Conservation (phyloP, 2,329 filamentous ascomycete species). For the Dichotomopilus funicola region DNA sequence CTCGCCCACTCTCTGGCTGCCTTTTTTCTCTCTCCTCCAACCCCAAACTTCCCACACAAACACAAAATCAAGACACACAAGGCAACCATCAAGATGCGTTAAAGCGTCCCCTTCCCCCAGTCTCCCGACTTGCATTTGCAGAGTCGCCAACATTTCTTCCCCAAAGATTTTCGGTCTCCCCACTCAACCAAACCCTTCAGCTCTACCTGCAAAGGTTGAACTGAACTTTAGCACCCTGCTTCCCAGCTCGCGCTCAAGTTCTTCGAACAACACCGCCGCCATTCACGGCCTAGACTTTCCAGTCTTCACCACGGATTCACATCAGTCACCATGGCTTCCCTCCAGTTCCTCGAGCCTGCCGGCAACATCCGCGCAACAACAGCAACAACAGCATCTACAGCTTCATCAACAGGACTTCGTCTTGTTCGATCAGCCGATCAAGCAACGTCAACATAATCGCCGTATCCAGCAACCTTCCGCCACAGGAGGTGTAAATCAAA, state of each 20-base stretch:
- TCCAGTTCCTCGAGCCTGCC: slow-evolving; percentile 58
- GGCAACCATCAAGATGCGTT: slow-evolving; percentile 52
- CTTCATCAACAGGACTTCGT: slow-evolving; percentile 67
- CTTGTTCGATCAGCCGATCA: slow-evolving; percentile 57
- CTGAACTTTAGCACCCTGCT: slow-evolving; percentile 62
- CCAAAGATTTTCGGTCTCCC: slow-evolving; percentile 31
- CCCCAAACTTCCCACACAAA: slow-evolving; percentile 30
- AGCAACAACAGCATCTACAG: slow-evolving; percentile 42
- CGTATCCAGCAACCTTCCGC: slow-evolving; percentile 34
- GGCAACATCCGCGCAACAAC: slow-evolving; percentile 54
- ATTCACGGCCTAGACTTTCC: slow-evolving; percentile 59
- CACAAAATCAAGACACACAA: slow-evolving; percentile 31
- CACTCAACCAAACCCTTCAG: slow-evolving; percentile 45
- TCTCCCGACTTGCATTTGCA: slow-evolving; percentile 27
- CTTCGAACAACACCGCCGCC: slow-evolving; percentile 48
- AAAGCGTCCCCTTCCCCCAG: slow-evolving; percentile 40
- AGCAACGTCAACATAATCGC: slow-evolving; percentile 39
- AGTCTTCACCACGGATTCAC: slow-evolving; percentile 79
- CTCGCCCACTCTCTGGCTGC: slow-evolving; percentile 24
- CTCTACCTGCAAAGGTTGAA: slow-evolving; percentile 50
- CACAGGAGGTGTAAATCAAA: slow-evolving; percentile 39
- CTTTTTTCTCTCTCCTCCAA: slow-evolving; percentile 32
- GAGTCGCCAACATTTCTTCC: slow-evolving; percentile 49
- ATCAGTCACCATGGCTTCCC: slow-evolving; percentile 72
- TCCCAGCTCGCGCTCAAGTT: slow-evolving; percentile 52